Evolutionary conservation across 2,329 filamentous ascomycete species (phyloP), one percentile per base, ranked within the genome.

Genomic region (Alternaria infectoria): DNA sequence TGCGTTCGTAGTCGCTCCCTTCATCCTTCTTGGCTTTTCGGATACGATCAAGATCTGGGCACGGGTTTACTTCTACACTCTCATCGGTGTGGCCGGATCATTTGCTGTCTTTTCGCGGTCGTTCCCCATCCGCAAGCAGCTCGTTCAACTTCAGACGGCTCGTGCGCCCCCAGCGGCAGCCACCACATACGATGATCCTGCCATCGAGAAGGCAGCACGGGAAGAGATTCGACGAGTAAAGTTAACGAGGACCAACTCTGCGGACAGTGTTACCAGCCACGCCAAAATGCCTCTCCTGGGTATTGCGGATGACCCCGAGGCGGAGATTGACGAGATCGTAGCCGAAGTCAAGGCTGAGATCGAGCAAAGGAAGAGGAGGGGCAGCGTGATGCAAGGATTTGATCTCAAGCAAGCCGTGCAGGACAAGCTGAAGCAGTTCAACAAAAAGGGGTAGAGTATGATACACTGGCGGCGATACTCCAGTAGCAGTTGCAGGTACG

Each of bases 11-110:
- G 92, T 90, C 1, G 86, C 90, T 0, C 96, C 96, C 0, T 99
- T 99, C 81, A 87, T 97, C 47, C 84, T 97, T 43, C 90, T 99
- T 23, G 85, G 85, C 21, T 88, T 97, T 68, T 81, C 84, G 17
- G 87, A 89, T 64, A 94, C 91, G 10, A 80, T 96, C 45, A 82
- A 85, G 3, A 90, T 92, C 61, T 99, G 96, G 96, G 82, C 88
- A 0, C 88, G 92, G 45, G 91, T 97, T 36, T 96, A 97, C 82
- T 98, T 93, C 82, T 99, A 96, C 80, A 89, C 88, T 30, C 84
- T 96, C 58, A 76, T 94, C 65, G 90, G 89, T 69, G 91, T 91
- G 1, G 80, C 84, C 10, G 77, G 82, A 0, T 88, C 89, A 17
- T 87, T 94, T 60, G 87, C 84, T 8, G 91, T 97, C 82, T 97